Base-by-base conservation (phyloP, 78 protist species). In the Guillardia theta region DNA sequence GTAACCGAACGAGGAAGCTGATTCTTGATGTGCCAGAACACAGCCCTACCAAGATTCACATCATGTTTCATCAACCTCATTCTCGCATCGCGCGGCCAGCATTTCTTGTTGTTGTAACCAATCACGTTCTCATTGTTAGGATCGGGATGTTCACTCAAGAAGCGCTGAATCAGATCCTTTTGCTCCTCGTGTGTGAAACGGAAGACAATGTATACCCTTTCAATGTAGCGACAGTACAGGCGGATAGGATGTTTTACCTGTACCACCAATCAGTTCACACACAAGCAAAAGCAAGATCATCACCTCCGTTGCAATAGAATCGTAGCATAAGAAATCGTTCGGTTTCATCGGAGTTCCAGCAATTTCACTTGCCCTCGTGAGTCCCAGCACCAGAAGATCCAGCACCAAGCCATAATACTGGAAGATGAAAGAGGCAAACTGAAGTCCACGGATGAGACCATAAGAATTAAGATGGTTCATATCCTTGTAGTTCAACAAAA, bases 51-150 rank as follows among this genome's bases (percentile, higher is more conserved):
- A 4, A 99, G 96, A 77, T 99, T 98, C 93, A 99, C 99, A 95
- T 99, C 99, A 94, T 97, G 99, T 76, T 97, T 98, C 99, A 99
- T 98, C 54, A 99, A 96, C 30, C 99, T 97, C 99, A 99, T 99
- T 48, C 99, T 96, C 30, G 97, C 70, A 93, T 99, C 99, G 44
- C 99, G 95, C 36, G 99, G 99, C 99, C 99, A 99, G 96, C 99
- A 98, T 95, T 98, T 98, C 88, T 98, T 98, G 97, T 99, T 99
- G 95, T 98, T 98, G 97, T 98, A 99, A 4, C 99, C 99, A 83
- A 98, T 99, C 1, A 99, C 97, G 96, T 99, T 99, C 95, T 99
- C 99, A 96, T 99, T 99, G 97, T 99, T 99, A 41, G 99, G 99
- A 93, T 99, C 99, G 22, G 99, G 99, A 95, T 99, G 97, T 95